These are phyloP conservation scores for Yamadazyma dushanensis DNA, from an alignment of 1,139 yeast species.

Conservation along the genomic window DNA sequence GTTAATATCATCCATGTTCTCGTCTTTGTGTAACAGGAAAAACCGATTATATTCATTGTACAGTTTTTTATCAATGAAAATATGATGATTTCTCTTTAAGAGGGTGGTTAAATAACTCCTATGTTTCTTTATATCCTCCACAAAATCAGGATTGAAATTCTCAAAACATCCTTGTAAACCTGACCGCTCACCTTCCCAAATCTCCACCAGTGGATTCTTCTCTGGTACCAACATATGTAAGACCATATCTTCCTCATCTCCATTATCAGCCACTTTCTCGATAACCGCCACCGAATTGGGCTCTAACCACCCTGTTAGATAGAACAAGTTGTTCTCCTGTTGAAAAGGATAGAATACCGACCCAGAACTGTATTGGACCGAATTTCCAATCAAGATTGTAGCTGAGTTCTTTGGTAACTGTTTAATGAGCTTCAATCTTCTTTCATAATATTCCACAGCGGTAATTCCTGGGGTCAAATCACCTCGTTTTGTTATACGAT, in stretches of 20 bases:
- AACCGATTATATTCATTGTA: constrained; percentile 10
- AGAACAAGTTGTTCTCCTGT: constrained; percentile 85
- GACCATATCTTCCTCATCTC: constrained; percentile 50
- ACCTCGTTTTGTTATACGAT: constrained; percentile 66
- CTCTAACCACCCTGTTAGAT: constrained; percentile 90
- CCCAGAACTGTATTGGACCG: constrained; percentile 78
- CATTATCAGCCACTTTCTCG: constrained; percentile 54
- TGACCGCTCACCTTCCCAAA: constrained; percentile 94
- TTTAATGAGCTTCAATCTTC: constrained; percentile 60
- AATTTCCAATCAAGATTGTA: constrained; percentile 74
- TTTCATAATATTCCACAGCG: constrained; percentile 74
- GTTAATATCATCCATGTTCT: constrained; percentile 11
- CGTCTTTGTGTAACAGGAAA: constrained; percentile 12
- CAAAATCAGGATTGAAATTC: constrained; percentile 83
- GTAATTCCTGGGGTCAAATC: constrained; percentile 87
- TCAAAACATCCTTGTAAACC: constrained; percentile 83
- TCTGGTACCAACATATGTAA: constrained; percentile 87
- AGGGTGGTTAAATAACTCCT: constrained; percentile 46
- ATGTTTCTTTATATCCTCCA: constrained; percentile 50
- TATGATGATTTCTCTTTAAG: constrained; percentile 43
- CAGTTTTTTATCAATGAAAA: constrained; percentile 49
- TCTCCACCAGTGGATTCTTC: constrained; percentile 71
- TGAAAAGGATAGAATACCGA: constrained; percentile 90
- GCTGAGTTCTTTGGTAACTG: constrained; percentile 63
- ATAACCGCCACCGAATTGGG: constrained; percentile 80